phyloP scores from a whole-genome alignment of 108 stramenopile genomes.

The Nannochloropsis granulata region DNA sequence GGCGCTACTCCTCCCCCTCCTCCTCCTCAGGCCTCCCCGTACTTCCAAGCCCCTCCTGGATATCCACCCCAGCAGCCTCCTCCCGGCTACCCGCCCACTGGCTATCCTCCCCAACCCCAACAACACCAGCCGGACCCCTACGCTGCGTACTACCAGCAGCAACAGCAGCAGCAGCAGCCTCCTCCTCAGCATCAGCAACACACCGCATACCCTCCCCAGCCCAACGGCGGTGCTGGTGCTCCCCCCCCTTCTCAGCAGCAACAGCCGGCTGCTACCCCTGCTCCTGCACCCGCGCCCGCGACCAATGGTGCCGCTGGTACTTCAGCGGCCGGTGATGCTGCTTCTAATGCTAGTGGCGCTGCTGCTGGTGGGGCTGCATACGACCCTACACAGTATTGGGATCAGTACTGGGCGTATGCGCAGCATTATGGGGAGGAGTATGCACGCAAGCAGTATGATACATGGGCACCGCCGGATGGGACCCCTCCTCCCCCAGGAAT shows the following conservation, averaged over 20 bases:
- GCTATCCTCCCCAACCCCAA: slow-evolving; percentile 18
- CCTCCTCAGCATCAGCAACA: slow-evolving; percentile 1
- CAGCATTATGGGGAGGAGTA: slow-evolving; percentile 40
- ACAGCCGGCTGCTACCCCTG: not conserved
- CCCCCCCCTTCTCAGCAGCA: not conserved
- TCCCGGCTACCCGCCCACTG: slow-evolving; percentile 11
- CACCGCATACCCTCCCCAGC: not conserved
- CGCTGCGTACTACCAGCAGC: slow-evolving; percentile 11
- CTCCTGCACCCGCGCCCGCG: slow-evolving; percentile 19
- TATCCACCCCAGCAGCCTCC: slow-evolving; percentile 20
- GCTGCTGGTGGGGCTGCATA: not conserved
- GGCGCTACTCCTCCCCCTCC: slow-evolving; percentile 18
- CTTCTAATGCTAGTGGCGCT: not conserved
- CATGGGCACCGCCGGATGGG: slow-evolving; percentile 36
- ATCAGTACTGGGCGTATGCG: slow-evolving; percentile 42
- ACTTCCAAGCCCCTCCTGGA: slow-evolving; percentile 4
- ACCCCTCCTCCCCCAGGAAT: slow-evolving; percentile 38
- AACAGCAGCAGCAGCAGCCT: slow-evolving; percentile 13
- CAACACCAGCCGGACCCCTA: slow-evolving; percentile 22
- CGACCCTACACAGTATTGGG: slow-evolving; percentile 4
- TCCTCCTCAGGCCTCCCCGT: not conserved
- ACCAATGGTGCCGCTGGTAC: slow-evolving; percentile 8
- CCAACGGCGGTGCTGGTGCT: not conserved
- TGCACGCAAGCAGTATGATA: slow-evolving; percentile 35
- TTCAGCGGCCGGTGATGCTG: slow-evolving; percentile 8